Evolutionary conservation across 768 basidiomycete species (phyloP).

Genomic region (Lanmaoa pseudosensibilis): DNA sequence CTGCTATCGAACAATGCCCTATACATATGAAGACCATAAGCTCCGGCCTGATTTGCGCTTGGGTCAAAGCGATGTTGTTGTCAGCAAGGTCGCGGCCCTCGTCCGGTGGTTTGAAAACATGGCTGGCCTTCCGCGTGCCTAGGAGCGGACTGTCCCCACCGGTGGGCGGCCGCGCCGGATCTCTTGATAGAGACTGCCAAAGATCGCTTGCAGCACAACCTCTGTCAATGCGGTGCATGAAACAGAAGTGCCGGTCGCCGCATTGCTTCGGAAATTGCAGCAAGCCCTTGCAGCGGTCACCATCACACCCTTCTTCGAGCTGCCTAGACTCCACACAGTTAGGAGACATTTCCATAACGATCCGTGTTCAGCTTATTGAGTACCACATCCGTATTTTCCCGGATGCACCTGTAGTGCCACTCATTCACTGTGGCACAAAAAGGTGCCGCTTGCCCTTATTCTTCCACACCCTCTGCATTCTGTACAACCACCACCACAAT

Average conservation of each 20-base stretch:
- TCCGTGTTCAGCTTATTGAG: conserved; percentile 9
- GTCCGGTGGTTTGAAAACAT: conserved; percentile 74
- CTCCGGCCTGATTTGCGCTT: conserved; percentile 74
- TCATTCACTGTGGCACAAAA: conserved; percentile 19
- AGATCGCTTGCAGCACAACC: conserved; percentile 16
- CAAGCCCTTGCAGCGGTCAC: conserved; percentile 16
- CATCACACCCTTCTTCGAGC: conserved; percentile 18
- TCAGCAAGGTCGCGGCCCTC: conserved; percentile 63
- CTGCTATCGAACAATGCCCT: conserved; percentile 79
- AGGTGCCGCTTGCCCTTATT: conserved; percentile 8
- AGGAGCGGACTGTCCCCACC: conserved; percentile 7
- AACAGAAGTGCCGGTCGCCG: conserved; percentile 24
- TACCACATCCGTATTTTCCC: conserved; percentile 12
- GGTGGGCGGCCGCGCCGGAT: conserved; percentile 17
- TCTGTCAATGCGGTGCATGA: conserved; percentile 25
- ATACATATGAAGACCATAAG: conserved; percentile 53
- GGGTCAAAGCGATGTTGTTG: conserved; percentile 64
- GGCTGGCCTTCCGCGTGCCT: conserved; percentile 51
- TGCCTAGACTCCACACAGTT: conserved; percentile 14
- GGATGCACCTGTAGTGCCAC: conserved; percentile 9
- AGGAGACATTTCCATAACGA: conserved; percentile 18
- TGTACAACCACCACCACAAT: conserved; percentile 17
- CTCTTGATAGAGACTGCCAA: background rate
- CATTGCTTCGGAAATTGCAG: conserved; percentile 29
- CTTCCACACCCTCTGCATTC: conserved; percentile 16